Percentiles rank a stretch among this genome's conserved stretches.
Evolutionary conservation across 2,329 filamentous ascomycete species (phyloP).

Genomic region (Elsinoe arachidis): DNA sequence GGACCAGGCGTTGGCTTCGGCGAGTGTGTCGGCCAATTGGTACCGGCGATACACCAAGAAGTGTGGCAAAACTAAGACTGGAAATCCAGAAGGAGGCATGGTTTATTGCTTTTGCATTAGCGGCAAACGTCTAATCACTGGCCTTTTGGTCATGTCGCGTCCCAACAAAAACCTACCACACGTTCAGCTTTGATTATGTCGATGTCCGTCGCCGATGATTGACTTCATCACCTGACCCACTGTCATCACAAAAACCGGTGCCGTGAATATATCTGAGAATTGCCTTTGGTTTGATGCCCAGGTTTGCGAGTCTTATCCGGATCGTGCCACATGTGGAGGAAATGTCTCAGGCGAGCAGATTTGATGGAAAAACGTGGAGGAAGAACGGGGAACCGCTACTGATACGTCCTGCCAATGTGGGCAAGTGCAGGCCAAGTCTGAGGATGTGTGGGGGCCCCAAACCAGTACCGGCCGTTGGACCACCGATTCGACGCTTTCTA

Average conservation of each 20-base stretch:
- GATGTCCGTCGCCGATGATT: background rate
- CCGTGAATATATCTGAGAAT: conserved; percentile 1
- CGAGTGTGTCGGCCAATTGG: conserved; percentile 31
- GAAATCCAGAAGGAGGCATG: background rate
- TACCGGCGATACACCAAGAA: conserved; percentile 20
- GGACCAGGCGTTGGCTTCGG: conserved; percentile 34
- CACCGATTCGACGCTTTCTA: background rate
- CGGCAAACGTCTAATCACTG: background rate
- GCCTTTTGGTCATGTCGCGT: background rate
- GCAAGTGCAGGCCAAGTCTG: background rate
- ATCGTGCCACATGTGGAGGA: background rate
- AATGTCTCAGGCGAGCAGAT: background rate
- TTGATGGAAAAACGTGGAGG: background rate
- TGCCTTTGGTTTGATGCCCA: background rate
- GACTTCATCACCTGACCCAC: background rate
- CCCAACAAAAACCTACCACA: background rate
- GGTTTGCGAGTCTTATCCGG: background rate
- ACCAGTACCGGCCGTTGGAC: background rate
- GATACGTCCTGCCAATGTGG: too few relatives aligned
- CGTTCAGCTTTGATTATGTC: background rate
- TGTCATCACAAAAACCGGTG: background rate
- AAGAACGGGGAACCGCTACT: too few relatives aligned
- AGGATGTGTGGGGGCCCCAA: conserved; percentile 7
- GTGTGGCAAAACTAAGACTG: conserved; percentile 12
- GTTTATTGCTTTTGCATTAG: conserved; percentile 4